Evolutionary conservation across 176 grass and related monocot species (phyloP).

Genomic region (Carex littledalei): DNA sequence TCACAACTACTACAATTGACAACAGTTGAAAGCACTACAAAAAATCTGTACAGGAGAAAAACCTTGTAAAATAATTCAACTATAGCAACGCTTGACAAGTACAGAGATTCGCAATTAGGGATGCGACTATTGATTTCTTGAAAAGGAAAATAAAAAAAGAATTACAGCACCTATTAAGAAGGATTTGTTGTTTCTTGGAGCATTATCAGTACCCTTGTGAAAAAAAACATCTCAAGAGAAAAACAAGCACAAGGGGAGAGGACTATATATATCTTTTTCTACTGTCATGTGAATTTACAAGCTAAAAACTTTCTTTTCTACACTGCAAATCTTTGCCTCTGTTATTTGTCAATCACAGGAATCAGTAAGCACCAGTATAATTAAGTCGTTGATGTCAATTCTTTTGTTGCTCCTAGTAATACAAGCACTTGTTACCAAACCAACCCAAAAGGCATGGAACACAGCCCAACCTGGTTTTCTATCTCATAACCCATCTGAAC

Average conservation of each 20-base stretch:
- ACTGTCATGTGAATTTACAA: background rate
- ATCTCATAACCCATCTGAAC: background rate
- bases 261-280: background rate
- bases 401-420: background rate
- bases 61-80: background rate
- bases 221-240: background rate
- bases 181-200: background rate
- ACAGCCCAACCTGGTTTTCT: background rate
- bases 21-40: background rate
- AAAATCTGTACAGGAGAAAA: background rate
- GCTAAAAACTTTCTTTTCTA: background rate
- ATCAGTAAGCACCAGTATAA: background rate
- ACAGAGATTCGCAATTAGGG: background rate
- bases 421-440: too few relatives aligned
- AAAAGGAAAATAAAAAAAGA: background rate
- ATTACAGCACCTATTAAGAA: background rate
- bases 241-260: background rate
- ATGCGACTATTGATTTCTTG: background rate
- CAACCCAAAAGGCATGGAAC: background rate
- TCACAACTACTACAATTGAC: constrained; percentile 5
- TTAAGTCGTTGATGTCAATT: background rate
- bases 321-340: background rate
- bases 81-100: background rate
- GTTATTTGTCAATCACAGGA: background rate
- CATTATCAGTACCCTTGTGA: background rate